Evolutionary conservation across 305 asterid species (phyloP), one percentile per base, ranked within the genome.

Genomic region (Solanum hybrid): DNA sequence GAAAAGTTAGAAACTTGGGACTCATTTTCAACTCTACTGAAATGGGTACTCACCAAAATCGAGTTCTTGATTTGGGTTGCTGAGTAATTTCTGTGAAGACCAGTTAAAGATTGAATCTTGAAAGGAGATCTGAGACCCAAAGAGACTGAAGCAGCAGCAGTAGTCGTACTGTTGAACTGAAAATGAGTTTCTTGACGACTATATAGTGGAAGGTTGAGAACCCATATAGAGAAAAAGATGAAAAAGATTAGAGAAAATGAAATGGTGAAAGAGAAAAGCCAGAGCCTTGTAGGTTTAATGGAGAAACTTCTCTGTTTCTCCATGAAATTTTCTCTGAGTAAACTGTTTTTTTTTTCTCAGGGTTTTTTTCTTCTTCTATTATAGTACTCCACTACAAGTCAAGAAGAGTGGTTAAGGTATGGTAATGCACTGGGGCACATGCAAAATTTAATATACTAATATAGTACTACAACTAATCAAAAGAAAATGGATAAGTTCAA

Each of bases 231-330:
- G 91, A 93, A 92, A 88, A 94, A 89, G 10, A 93, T 81, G 70
- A 96, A 93, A 86, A 93, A 93, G 86, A 95, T 38, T 26, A 93
- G 4, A 73, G 95, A 94, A 88, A 93, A 93, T 8, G 93, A 89
- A 76, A 96, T 26, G 1, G 97, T 93, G 90, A 94, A 93, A 37
- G 94, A 89, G 91, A 95, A 92, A 14, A 94, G 92, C 89, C 94
- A 32, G 78, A 91, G 89, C 89, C 92, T 94, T 81, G 94, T 82
- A 92, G 97, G 95, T 87, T 94, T 95, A 73, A 82, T 79, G 0
- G 94, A 92, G 88, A 95, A 95, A 91, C 97, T 94, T 90, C 87
- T 93, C 89, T 94, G 98, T 92, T 92, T 95, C 94, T 97, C 98
- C 97, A 95, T 95, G 3, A 82, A 15, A 83, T 26, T 61, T 26